phyloP scores from a whole-genome alignment of 352 stramenopile species.

The Phytophthora pini region DNA sequence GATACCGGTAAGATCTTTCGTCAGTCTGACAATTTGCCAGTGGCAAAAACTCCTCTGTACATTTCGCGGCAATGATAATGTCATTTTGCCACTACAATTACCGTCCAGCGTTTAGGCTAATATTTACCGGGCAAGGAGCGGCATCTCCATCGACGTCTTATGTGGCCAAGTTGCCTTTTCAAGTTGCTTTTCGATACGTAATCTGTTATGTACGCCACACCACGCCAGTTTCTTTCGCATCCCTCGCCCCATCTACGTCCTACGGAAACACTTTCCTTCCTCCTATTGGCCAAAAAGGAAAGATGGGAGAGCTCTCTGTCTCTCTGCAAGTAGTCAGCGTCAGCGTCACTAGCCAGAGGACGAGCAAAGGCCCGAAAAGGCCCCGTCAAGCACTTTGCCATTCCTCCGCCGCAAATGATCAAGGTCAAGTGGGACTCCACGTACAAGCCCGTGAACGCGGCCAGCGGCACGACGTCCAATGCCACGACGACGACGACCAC shows the following conservation, averaged over 20 bases:
- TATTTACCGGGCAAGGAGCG: too few species aligned
- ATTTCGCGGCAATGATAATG: too few species aligned
- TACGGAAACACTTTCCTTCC: conserved; percentile 1
- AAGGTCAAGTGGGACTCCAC: conserved; percentile 76
- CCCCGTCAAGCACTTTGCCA: background rate
- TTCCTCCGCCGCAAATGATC: conserved; percentile 49
- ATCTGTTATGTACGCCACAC: conserved; percentile 19
- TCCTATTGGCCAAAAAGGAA: conserved; percentile 22
- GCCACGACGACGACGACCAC: background rate
- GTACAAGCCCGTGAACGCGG: conserved; percentile 28
- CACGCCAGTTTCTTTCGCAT: conserved; percentile 28
- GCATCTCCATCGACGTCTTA: too few species aligned
- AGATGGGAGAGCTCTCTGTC: conserved; percentile 15
- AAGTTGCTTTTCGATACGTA: conserved; percentile 2
- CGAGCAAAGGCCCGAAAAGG: conserved; percentile 5
- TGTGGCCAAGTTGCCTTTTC: background rate
- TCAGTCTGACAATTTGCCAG: too few species aligned
- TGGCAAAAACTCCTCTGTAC: too few species aligned
- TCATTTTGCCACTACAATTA: too few species aligned
- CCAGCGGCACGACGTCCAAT: background rate
- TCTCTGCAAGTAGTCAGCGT: conserved; percentile 28
- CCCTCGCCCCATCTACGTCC: conserved; percentile 7
- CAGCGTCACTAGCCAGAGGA: conserved; percentile 28
- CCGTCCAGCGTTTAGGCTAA: too few species aligned
- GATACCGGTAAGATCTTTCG: too few species aligned